These are phyloP conservation scores for Hygrocybe coccinea DNA, from an alignment of 768 basidiomycete genomes.

Conservation along the genomic window DNA sequence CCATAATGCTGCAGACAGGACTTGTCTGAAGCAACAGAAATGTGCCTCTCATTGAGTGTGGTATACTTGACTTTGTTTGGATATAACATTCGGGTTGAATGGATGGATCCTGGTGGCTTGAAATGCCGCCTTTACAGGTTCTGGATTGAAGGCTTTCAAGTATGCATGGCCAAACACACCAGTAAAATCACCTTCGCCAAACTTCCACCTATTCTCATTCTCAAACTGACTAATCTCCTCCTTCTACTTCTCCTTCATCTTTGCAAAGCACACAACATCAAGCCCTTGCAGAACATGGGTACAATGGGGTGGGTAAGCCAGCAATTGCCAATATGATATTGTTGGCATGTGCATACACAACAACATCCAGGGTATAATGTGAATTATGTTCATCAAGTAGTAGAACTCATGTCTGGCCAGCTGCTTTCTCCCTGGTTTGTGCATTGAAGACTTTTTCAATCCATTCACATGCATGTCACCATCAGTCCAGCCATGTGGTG, in stretches of 20 bases:
- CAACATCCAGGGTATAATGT: slow-evolving; percentile 31
- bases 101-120: slow-evolving; percentile 20
- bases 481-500: slow-evolving; percentile 29
- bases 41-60: slow-evolving; percentile 14
- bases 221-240: background rate
- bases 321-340: slow-evolving; percentile 37
- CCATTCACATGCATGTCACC: slow-evolving; percentile 18
- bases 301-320: slow-evolving; percentile 38
- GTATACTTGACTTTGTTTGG: slow-evolving; percentile 20
- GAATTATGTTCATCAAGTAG: slow-evolving; percentile 41
- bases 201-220: slow-evolving; percentile 20
- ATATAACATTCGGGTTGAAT: slow-evolving; percentile 16
- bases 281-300: slow-evolving; percentile 41
- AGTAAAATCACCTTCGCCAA: slow-evolving; percentile 12
- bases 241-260: slow-evolving; percentile 27
- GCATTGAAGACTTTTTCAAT: slow-evolving; percentile 25
- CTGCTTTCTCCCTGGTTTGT: slow-evolving; percentile 18
- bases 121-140: slow-evolving; percentile 16
- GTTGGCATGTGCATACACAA: slow-evolving; percentile 29
- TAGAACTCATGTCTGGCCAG: slow-evolving; percentile 27
- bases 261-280: slow-evolving; percentile 41
- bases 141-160: slow-evolving; percentile 6
- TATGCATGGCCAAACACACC: slow-evolving; percentile 16
- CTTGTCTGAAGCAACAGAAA: slow-evolving; percentile 19
- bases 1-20: slow-evolving; percentile 19